Evolutionary conservation across 208 protist genomes (phyloP), one percentile per base, ranked within the genome.

Genomic region (Crithidia acanthocephali): DNA sequence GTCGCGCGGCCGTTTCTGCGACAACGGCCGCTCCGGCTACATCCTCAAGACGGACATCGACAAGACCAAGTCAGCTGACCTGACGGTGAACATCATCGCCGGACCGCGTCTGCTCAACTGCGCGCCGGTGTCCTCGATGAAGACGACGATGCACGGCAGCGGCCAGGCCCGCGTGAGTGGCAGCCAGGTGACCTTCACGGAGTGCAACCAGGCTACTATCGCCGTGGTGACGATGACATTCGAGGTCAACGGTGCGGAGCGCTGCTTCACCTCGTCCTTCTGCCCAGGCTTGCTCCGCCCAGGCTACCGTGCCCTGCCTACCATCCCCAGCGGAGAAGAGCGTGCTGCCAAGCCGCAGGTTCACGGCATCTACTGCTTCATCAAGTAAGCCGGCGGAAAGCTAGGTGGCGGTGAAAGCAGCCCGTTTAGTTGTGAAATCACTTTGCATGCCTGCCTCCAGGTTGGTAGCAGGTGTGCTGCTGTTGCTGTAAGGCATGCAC

Each of bases 21-120:
- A 96, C 62, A 96, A 96, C 71, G 91, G 87, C 25, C 83, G 79
- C 30, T 93, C 85, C 65, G 91, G 91, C 27, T 96, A 96, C 81
- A 59, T 96, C 9, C 81, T 96, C 16, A 93, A 93, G 64, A 91
- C 72, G 23, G 73, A 84, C 68, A 55, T 79, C 27, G 86, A 86
- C 37, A 57, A 52, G 1, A 69, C 88, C 18, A 81, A 76, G 65
- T 76, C 60, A 7, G 58, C 82, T 18, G 82, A 87, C 57, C 45
- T 90, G 53, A 84, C 47, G 40, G 37, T 96, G 53, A 83, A 86
- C 45, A 70, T 96, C 58, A 91, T 96, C 64, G 79, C 79, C 47
- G 91, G 91, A 0, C 91, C 88, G 22, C 82, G 87, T 25, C 80
- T 85, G 47, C 72, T 93, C 33, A 81, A 84, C 28, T 83, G 80